Evolutionary conservation across 495 filamentous ascomycete genomes (phyloP), one percentile per base, ranked within the genome.

Genomic region (Bacidia gigantensis): DNA sequence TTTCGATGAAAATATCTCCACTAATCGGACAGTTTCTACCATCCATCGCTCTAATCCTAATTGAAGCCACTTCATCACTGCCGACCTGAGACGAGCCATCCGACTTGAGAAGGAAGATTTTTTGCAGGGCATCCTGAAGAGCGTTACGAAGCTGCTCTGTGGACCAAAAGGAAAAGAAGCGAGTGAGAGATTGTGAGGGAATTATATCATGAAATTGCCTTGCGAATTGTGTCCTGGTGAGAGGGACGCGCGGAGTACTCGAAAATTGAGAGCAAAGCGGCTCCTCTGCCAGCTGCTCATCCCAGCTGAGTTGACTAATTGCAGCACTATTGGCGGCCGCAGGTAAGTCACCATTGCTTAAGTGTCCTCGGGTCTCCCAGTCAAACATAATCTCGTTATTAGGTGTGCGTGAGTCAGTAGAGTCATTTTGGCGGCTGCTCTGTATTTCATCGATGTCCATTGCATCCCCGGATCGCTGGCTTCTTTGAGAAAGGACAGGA

Each of bases 261-360:
- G 87, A 83, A 75, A 99, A 97, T 66, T 99, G 92, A 24, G 79
- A 84, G 81, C 96, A 85, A 32, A 82, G 82, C 7, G 89, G 92
- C 62, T 98, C 92, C 58, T 95, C 86, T 49, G 81, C 79, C 10
- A 97, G 78, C 50, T 75, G 70, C 48, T 79, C 77, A 49, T 79
- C 76, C 53, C 80, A 69, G 42, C 62, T 58, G 54, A 24, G 60
- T 50, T 41, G 63, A 23, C 57, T 73, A 53, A 55, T 59, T 53
- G 21, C 53, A 43, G 51, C 23, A 50, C 65, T 51, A 21, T 51
- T 41, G 12, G 63, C 67, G 51, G 14, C 41, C 7, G 12, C 14
- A n/a, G 41, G 20, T n/a, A 17, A 5, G 11, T 29, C 29, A 38
- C 32, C 25, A 50, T 50, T 35, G 32, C 29, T 38, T 11, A 17